Evolutionary conservation across 108 stramenopile species (phyloP).

Genomic region (Aurantiochytrium sp.): DNA sequence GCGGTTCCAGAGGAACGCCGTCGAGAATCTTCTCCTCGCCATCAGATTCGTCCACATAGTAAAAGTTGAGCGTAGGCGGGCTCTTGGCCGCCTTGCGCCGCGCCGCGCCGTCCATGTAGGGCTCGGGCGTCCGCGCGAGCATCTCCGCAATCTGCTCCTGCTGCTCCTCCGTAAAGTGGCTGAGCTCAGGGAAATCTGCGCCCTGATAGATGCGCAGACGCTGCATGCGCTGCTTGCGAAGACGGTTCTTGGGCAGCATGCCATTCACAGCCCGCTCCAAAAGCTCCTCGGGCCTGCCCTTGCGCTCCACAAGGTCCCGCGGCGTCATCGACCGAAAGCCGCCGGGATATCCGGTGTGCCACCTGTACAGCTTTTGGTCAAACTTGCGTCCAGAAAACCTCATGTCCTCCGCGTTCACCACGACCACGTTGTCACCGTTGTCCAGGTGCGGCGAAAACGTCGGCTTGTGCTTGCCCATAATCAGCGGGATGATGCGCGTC

Average conservation of each 20-base stretch:
- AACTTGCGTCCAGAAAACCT: conserved; percentile 43
- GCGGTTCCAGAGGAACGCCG: neutral
- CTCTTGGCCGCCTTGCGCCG: neutral
- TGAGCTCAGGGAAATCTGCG: conserved; percentile 25
- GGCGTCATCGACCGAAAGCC: conserved; percentile 42
- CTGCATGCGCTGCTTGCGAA: conserved; percentile 21
- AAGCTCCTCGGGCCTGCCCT: conserved; percentile 21
- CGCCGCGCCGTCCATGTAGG: neutral
- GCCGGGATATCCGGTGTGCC: conserved; percentile 55
- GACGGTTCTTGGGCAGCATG: conserved; percentile 52
- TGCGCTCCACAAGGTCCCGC: conserved; percentile 21
- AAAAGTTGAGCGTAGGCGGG: neutral
- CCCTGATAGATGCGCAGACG: conserved; percentile 43
- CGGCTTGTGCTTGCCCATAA: conserved; percentile 57
- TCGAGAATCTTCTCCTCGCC: neutral
- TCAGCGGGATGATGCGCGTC: conserved; percentile 38
- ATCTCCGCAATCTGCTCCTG: neutral
- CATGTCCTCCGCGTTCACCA: conserved; percentile 48
- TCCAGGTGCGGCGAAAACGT: conserved; percentile 43
- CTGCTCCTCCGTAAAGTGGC: neutral
- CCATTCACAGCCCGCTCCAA: conserved; percentile 40
- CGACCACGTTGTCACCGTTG: conserved; percentile 51
- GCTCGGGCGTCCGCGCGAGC: neutral
- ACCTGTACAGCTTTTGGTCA: conserved; percentile 43
- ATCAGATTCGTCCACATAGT: neutral